Conservation (phyloP, 345 rosid genomes). For the Iberis pinnata region DNA sequence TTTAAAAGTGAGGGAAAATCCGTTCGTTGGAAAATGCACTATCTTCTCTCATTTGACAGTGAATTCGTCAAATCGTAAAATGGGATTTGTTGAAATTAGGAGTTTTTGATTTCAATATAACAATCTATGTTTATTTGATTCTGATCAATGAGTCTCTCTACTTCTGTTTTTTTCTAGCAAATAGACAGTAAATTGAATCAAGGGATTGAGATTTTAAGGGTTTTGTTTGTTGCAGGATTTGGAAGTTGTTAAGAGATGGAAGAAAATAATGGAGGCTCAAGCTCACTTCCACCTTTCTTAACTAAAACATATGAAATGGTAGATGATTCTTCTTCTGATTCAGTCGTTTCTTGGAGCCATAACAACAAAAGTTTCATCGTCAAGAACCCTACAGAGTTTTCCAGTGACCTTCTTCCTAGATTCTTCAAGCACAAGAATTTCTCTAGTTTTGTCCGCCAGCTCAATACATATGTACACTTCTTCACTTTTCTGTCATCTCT, state of each 20-base stretch:
- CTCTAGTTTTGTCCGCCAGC: slow-evolving; percentile 96
- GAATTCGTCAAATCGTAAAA: too few relatives aligned
- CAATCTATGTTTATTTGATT: slow-evolving; percentile 2
- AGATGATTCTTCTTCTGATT: slow-evolving; percentile 62
- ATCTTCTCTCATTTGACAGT: too few relatives aligned
- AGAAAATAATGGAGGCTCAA: slow-evolving; percentile 58
- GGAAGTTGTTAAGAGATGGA: slow-evolving; percentile 42
- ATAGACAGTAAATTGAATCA: neutral
- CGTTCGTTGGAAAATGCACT: too few relatives aligned
- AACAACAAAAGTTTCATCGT: slow-evolving; percentile 68
- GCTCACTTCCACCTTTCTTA: slow-evolving; percentile 82
- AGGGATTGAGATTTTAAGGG: slow-evolving; percentile 2
- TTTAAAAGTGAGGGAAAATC: neutral
- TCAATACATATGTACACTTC: slow-evolving; percentile 70
- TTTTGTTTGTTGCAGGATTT: neutral
- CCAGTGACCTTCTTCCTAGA: slow-evolving; percentile 66
- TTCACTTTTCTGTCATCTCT: neutral
- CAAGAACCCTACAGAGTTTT: slow-evolving; percentile 66
- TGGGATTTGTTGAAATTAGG: too few relatives aligned
- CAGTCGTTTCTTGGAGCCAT: slow-evolving; percentile 71
- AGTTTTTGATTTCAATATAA: too few relatives aligned
- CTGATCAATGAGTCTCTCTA: neutral
- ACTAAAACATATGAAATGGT: slow-evolving; percentile 88
- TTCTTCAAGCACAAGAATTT: slow-evolving; percentile 90
- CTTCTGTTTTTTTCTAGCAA: neutral